These are phyloP conservation scores for Pseudogymnoascus verrucosus DNA, from an alignment of 2,329 filamentous ascomycete genomes.

Conservation along the genomic window DNA sequence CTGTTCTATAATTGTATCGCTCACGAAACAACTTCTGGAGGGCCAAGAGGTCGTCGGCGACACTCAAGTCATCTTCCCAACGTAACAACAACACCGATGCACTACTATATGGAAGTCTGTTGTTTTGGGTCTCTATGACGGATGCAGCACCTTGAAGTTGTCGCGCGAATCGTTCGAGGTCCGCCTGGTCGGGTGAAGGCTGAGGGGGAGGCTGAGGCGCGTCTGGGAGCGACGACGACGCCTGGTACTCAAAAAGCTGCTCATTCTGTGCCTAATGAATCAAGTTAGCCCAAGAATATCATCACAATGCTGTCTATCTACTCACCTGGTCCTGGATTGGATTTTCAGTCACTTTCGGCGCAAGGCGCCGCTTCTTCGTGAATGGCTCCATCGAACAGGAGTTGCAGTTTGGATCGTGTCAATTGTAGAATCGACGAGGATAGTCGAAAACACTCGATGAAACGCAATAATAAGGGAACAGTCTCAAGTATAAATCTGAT, in stretches of 20 bases:
- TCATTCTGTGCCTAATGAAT: conserved; percentile 20
- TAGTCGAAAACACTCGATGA: background rate
- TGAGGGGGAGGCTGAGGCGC: conserved; percentile 10
- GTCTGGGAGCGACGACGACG: background rate
- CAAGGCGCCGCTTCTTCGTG: conserved; percentile 29
- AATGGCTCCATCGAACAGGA: conserved; percentile 26
- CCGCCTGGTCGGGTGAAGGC: conserved; percentile 31
- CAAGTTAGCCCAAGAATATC: conserved; percentile 13
- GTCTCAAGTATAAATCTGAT: background rate
- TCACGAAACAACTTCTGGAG: conserved; percentile 52
- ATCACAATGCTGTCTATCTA: background rate
- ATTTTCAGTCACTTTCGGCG: conserved; percentile 28
- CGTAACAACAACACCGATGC: conserved; percentile 53
- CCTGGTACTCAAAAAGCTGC: conserved; percentile 22
- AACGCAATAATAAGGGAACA: background rate
- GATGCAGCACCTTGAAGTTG: conserved; percentile 62
- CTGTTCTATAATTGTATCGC: conserved; percentile 52
- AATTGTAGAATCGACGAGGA: background rate
- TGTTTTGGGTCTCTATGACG: conserved; percentile 56
- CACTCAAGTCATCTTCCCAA: conserved; percentile 52
- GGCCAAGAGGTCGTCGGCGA: conserved; percentile 44
- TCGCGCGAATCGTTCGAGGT: conserved; percentile 59
- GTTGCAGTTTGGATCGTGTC: background rate
- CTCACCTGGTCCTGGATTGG: conserved; percentile 26
- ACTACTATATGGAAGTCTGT: conserved; percentile 47